Percentiles rank a stretch among this genome's conserved stretches.
These are phyloP conservation scores for Daldinia concentrica DNA, from an alignment of 495 filamentous ascomycete species.

Conservation along the genomic window DNA sequence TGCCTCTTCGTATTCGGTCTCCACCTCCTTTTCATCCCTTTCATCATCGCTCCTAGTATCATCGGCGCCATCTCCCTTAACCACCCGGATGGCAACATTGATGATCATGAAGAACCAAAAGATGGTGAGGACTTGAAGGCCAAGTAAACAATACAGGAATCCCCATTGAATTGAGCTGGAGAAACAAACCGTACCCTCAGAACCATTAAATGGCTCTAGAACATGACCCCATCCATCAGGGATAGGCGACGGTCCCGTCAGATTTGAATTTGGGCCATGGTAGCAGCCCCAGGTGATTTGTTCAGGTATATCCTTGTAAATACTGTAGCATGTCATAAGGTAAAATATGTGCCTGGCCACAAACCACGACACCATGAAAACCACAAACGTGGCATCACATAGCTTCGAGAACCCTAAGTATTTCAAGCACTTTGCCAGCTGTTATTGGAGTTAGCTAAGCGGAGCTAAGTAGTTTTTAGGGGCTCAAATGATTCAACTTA, in stretches of 20 bases:
- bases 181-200: conserved; percentile 79
- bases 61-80: conserved; percentile 81
- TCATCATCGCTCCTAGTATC: conserved; percentile 91
- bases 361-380: conserved; percentile 90
- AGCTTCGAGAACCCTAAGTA: conserved; percentile 78
- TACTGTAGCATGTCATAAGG: conserved; percentile 77
- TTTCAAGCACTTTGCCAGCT: conserved; percentile 95
- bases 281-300: conserved; percentile 78
- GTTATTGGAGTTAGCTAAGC: conserved; percentile 24
- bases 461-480: not conserved
- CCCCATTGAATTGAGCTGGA: conserved; percentile 72
- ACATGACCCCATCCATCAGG: conserved; percentile 68
- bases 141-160: conserved; percentile 79
- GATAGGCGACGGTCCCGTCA: conserved; percentile 64
- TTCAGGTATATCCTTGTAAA: conserved; percentile 73
- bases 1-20: conserved; percentile 58
- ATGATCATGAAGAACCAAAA: conserved; percentile 93
- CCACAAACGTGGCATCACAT: conserved; percentile 85
- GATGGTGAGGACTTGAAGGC: conserved; percentile 80
- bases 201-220: conserved; percentile 72
- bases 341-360: conserved; percentile 84
- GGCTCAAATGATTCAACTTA: conserved; percentile 57
- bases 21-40: conserved; percentile 67
- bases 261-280: conserved; percentile 56
- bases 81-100: conserved; percentile 76